A percentile compares a stretch with the other conserved stretches of the same genome.
Conservation (phyloP, 306 rosid species). For the Herpetospermum pedunculosum region DNA sequence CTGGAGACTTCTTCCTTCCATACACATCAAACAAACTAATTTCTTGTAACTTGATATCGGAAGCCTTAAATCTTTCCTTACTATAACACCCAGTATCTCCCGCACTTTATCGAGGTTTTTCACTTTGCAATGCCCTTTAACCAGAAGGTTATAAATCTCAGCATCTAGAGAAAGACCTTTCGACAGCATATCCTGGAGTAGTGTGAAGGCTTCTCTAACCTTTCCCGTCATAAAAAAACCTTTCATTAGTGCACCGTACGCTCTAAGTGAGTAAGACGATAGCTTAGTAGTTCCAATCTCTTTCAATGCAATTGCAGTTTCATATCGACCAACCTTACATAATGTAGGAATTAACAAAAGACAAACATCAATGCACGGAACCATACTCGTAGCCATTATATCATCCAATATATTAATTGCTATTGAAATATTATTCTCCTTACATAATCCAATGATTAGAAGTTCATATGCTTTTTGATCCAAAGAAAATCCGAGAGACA, state of each 20-base stretch:
- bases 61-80: constrained; percentile 34
- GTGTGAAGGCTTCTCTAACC: constrained; percentile 31
- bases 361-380: constrained; percentile 43
- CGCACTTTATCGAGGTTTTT: constrained; percentile 33
- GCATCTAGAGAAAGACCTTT: constrained; percentile 34
- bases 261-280: constrained; percentile 20
- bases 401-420: constrained; percentile 49
- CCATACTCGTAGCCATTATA: constrained; percentile 32
- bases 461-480: constrained; percentile 36
- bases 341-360: constrained; percentile 41
- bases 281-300: constrained; percentile 34
- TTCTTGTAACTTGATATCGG: constrained; percentile 40
- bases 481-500: constrained; percentile 25
- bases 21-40: constrained; percentile 40
- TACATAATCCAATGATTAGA: constrained; percentile 44
- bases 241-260: constrained; percentile 32
- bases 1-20: constrained; percentile 28
- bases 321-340: constrained; percentile 42
- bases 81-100: constrained; percentile 47
- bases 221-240: constrained; percentile 44
- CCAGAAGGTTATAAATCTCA: constrained; percentile 39
- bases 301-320: constrained; percentile 44
- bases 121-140: constrained; percentile 47
- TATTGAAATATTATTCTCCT: constrained; percentile 26
- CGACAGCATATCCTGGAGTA: constrained; percentile 36